Base-by-base conservation (phyloP, 257 asterid species). In the Asclepias syriaca region DNA sequence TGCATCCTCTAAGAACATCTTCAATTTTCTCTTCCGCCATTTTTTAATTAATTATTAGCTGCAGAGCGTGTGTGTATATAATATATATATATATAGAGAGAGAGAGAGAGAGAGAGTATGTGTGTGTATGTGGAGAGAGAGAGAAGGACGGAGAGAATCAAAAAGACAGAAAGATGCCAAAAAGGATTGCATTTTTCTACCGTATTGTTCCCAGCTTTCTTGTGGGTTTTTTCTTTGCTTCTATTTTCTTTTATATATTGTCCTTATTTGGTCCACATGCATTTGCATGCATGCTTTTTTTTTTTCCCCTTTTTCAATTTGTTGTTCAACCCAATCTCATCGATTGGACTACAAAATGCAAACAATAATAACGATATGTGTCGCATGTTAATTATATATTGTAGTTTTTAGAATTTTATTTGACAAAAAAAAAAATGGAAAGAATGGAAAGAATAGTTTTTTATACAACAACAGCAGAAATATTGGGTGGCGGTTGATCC, bases 1-100 rank as follows among this genome's bases (percentile, higher is more conserved):
- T 92, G 83, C 98, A 90, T 0, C 98, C 98, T 60, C 78, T 81
- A 15, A 63, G 71, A 22, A 57, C 70, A 8, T n/a, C 22, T 3
- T 49, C 75, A 3, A 12, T 80, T 73, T 72, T 72, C 70, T 72
- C 76, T 4, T 76, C 76, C 43, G 37, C 82, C 81, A 78, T 24
- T n/a, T n/a, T n/a, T n/a, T n/a, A n/a, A n/a, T n/a, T 24, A 24
- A 24, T 24, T 24, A 24, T 24, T 24, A 24, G 27, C 27, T 24
- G 27, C 27, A 24, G 27, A 24, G 27, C 27, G 27, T 24, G 27
- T 24, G 27, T 24, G 27, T 24, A 24, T 24, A 24, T 24, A 24
- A 19, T 2, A 32, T 3, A 32, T 3, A 32, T 32, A 32, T 32
- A 40, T 1, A 50, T 7, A 11, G 5, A 54, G 0, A 46, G 13